Conservation (phyloP, 2,329 filamentous ascomycete species). For the Scedosporium aurantiacum region DNA sequence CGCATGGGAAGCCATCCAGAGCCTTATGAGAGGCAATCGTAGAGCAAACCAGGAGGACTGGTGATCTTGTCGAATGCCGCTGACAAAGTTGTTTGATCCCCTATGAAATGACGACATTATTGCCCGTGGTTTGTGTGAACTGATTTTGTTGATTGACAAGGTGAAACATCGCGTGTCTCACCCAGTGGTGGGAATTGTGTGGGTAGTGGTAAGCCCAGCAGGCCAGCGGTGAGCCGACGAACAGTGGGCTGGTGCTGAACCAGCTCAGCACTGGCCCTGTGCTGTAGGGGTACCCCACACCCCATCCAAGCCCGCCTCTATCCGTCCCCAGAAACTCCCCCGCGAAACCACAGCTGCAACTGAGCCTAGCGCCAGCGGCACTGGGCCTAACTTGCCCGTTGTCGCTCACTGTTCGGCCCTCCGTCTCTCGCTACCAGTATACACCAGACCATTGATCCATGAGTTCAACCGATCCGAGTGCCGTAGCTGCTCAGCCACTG, state of each 20-base stretch:
- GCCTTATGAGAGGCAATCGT: neutral
- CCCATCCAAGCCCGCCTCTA: neutral
- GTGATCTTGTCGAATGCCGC: neutral
- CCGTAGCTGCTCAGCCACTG: neutral
- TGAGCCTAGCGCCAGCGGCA: neutral
- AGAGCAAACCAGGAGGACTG: neutral
- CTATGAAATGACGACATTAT: neutral
- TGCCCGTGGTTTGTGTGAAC: neutral
- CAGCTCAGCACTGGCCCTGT: neutral
- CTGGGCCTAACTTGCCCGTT: neutral
- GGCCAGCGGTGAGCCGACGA: neutral
- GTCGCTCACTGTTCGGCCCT: neutral
- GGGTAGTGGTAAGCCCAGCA: neutral
- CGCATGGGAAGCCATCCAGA: neutral
- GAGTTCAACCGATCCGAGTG: neutral
- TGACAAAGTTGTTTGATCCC: conserved; percentile 6
- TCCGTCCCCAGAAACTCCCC: neutral
- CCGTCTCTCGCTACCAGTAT: neutral
- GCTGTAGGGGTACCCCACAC: neutral
- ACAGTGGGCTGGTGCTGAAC: conserved; percentile 3
- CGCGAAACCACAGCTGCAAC: neutral
- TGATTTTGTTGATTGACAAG: neutral
- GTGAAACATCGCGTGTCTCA: conserved; percentile 3
- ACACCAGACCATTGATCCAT: neutral
- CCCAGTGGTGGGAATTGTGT: neutral